Evolutionary conservation across 495 filamentous ascomycete genomes (phyloP), one percentile per base, ranked within the genome.

Genomic region (Xylaria palmicola): DNA sequence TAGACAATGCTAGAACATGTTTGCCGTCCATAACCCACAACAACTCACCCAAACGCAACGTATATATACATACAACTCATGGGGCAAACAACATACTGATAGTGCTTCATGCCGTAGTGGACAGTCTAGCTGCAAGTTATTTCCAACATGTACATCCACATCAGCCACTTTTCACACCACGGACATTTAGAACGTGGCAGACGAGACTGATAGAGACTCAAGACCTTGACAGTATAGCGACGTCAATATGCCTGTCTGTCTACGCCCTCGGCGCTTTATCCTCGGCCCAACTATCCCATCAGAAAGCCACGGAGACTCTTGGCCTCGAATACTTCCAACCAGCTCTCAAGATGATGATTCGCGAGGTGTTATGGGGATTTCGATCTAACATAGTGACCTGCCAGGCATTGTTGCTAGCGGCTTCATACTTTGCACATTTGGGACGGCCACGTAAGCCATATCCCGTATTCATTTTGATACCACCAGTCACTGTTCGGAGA

Each of bases 301-400:
- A 65, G 41, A 65, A 70, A 22, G 62, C 43, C 30, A 62, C 69
- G 8, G 69, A 74, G 37, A 57, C 61, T 30, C 51, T 70, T 7
- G 73, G 69, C 4, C 62, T 75, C 62, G 65, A 67, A 6, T 71
- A 72, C 56, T 74, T 75, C 39, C 73, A 74, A 34, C 71, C 72
- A 17, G 68, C 71, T 32, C 48, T 75, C 51, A 69, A 65, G 32
- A 71, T 73, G 19, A 69, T 75, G 30, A 41, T 74, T 6, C 63
- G 63, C 27, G 63, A 68, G 20, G 57, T 71, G 26, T 48, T 70
- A 17, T 75, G 73, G 73, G 66, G 65, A 8, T 74, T 75, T 54
- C 60, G 67, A 22, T 64, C 68, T 32, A 68, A 52, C n/a, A 65
- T 72, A 36, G 24, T 40, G 15, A 45, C 67, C 10, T 72, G 69